These are phyloP conservation scores for Ligustrum vulgare DNA, from an alignment of 257 asterid species.

Conservation along the genomic window DNA sequence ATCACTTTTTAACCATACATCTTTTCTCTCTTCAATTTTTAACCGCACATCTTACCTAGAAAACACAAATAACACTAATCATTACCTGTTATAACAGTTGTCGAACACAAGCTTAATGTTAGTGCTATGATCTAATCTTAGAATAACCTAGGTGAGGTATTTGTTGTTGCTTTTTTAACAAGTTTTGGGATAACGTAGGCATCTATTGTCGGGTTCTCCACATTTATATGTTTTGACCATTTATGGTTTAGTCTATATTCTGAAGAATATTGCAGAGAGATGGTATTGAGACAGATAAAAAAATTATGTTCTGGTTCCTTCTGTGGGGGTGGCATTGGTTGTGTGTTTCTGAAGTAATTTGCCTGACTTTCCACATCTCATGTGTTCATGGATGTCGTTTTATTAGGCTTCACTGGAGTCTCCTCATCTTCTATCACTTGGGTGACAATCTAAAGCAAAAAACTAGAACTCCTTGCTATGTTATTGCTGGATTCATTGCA, in stretches of 20 bases:
- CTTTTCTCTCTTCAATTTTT: too few species aligned
- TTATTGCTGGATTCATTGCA: conserved; percentile 71
- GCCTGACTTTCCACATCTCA: not conserved
- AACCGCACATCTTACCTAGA: too few species aligned
- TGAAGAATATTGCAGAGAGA: conserved; percentile 11
- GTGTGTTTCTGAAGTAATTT: not conserved
- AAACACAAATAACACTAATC: too few species aligned
- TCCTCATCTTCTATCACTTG: conserved; percentile 64
- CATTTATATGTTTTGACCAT: conserved; percentile 46
- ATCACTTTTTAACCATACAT: too few species aligned
- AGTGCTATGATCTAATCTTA: conserved; percentile 16
- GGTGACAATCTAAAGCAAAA: conserved; percentile 39
- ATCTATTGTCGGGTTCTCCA: conserved; percentile 50
- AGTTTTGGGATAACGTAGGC: conserved; percentile 33
- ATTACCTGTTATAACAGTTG: too few species aligned
- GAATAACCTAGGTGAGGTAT: not conserved
- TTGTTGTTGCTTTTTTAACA: not conserved
- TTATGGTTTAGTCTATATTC: conserved; percentile 51
- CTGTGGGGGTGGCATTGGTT: conserved; percentile 57
- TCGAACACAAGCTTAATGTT: too few species aligned
- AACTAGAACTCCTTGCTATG: conserved; percentile 50
- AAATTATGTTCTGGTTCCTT: conserved; percentile 64
- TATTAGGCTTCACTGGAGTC: conserved; percentile 77
- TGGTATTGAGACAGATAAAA: conserved; percentile 61
- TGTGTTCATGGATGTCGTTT: conserved; percentile 10